These are phyloP conservation scores for Jatropha multifida DNA, from an alignment of 441 rosid species.

Conservation along the genomic window DNA sequence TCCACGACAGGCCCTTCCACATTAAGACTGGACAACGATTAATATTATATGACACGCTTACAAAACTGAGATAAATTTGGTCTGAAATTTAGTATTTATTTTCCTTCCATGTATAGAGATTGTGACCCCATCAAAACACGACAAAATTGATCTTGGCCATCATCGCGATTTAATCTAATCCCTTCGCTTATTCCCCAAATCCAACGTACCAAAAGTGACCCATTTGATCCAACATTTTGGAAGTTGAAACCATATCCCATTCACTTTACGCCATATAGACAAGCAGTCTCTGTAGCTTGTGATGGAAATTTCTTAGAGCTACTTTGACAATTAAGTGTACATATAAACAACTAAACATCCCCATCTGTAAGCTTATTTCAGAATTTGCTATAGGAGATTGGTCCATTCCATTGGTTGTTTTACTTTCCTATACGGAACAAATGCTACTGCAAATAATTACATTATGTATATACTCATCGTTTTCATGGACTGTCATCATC, in stretches of 20 bases:
- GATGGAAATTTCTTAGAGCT: not conserved
- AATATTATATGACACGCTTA: too few relatives aligned
- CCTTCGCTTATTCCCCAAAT: not conserved
- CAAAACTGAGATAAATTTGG: too few relatives aligned
- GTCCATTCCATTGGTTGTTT: not conserved
- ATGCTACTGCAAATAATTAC: not conserved
- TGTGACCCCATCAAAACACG: too few relatives aligned
- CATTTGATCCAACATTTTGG: constrained; percentile 1
- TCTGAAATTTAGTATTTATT: too few relatives aligned
- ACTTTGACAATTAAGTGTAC: not conserved
- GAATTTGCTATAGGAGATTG: not conserved
- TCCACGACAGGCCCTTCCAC: too few relatives aligned
- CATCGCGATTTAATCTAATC: constrained; percentile 14
- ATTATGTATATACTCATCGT: not conserved
- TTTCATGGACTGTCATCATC: constrained; percentile 4
- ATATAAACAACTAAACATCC: too few relatives aligned
- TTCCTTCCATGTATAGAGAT: too few relatives aligned
- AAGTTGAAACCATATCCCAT: not conserved
- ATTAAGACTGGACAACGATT: too few relatives aligned
- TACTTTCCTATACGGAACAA: constrained; percentile 15
- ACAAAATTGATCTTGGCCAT: not conserved
- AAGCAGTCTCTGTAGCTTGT: constrained; percentile 4
- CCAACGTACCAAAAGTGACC: constrained; percentile 1
- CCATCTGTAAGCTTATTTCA: not conserved
- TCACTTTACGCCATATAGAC: constrained; percentile 10